Evolutionary conservation across 1,284 basidiomycete genomes (phyloP).

Genomic region (Abortiporus biennis): DNA sequence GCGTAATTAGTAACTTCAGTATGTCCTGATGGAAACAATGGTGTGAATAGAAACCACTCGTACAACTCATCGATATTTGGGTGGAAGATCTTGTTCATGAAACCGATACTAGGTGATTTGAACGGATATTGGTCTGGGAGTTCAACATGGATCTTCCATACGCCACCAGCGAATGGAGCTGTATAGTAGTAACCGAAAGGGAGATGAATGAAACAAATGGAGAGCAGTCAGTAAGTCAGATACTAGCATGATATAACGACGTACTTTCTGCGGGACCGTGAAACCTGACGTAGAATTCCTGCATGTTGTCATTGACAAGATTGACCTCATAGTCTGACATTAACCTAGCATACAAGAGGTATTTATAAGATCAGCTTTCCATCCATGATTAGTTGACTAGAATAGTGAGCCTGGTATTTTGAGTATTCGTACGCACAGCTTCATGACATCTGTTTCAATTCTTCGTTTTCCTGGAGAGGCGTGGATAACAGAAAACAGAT

Average conservation of each 20-base stretch:
- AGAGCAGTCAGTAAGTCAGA: neutral
- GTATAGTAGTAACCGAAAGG: slow-evolving; percentile 5
- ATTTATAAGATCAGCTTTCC: neutral
- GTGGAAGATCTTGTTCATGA: slow-evolving; percentile 99
- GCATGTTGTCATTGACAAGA: slow-evolving; percentile 97
- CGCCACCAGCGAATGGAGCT: slow-evolving; percentile 95
- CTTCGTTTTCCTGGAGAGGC: slow-evolving; percentile 78
- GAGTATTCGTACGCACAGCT: slow-evolving; percentile 64
- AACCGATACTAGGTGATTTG: slow-evolving; percentile 98
- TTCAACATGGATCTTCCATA: slow-evolving; percentile 99
- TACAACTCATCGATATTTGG: slow-evolving; percentile 97
- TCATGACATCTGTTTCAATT: slow-evolving; percentile 99
- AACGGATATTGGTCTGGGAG: slow-evolving; percentile 99
- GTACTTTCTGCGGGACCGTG: slow-evolving; percentile 91
- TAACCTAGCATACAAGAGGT: slow-evolving; percentile 48
- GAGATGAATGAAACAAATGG: neutral
- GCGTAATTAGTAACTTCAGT: slow-evolving; percentile 7
- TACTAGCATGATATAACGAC: slow-evolving; percentile 24
- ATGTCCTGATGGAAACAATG: neutral
- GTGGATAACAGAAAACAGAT: slow-evolving; percentile 28
- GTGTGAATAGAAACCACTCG: slow-evolving; percentile 22
- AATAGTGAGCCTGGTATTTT: neutral
- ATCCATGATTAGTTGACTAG: neutral
- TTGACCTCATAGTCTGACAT: slow-evolving; percentile 98
- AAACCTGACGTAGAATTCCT: slow-evolving; percentile 97